Base-by-base conservation (phyloP, 805 yeast genomes). In the Saccharomyces eubayanus region DNA sequence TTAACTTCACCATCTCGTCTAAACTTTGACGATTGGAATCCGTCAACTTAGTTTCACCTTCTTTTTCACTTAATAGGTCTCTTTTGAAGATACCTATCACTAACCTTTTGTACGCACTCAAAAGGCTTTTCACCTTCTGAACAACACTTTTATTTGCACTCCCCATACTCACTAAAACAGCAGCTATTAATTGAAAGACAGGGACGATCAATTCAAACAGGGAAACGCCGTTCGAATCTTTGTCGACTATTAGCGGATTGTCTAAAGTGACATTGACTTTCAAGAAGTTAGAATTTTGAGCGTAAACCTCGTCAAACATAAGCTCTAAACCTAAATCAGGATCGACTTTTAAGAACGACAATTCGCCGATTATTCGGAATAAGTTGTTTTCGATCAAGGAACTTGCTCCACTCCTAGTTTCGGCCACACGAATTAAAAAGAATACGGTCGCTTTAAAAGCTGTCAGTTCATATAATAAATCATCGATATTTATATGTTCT, bases 301-400 rank as follows among this genome's bases (percentile, higher is more conserved):
- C 58, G 3, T 66, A 60, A 1, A 64, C 58, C 49, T 74, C 75
- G 53, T 73, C 77, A 51, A 79, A 72, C 2, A 72, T 66, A 49
- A 84, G 65, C 49, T 77, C 81, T 48, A 87, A 70, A 0, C 95
- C 96, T 36, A 89, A 72, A 63, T 87, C 96, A 0, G 94, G 90
- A 66, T 91, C 97, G 43, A 84, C 75, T 36, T 73, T 66, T 47
- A 89, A 71, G 57, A 89, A 79, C 20, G 71, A 71, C 43, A 85
- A 80, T 11, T 78, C 73, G 53, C 75, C 78, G 51, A 91, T 73
- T 0, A 81, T 73, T 16, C 81, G 77, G 66, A 90, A 84, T 6
- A 92, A 67, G 50, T 85, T 92, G 59, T 85, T 79, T 61, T 89
- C 89, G 27, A 90, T 69, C 51, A 92, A 72, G 53, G 83, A 85